A percentile compares a stretch with the other conserved stretches of the same genome.
phyloP scores from a whole-genome alignment of 768 basidiomycete genomes.

The Panellus pusillus region DNA sequence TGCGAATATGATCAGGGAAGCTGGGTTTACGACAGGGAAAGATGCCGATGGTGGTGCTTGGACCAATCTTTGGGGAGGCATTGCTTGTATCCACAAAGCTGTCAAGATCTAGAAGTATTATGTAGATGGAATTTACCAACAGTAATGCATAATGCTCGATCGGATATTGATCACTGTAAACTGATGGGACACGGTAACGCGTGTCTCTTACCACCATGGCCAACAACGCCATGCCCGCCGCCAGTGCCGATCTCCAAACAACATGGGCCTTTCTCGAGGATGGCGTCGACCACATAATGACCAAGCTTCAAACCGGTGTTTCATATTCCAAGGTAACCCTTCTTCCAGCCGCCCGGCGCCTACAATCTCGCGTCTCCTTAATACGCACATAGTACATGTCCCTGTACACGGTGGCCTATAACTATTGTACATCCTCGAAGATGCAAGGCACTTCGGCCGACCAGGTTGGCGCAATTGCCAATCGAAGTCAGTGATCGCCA shows the following conservation, averaged over 20 bases:
- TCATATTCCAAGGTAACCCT: slow-evolving; percentile 70
- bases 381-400: slow-evolving; percentile 74
- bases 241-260: slow-evolving; percentile 72
- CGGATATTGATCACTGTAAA: neutral
- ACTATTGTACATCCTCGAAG: slow-evolving; percentile 92
- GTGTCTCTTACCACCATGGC: slow-evolving; percentile 30
- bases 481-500: slow-evolving; percentile 61
- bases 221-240: slow-evolving; percentile 56
- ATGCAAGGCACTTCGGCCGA: slow-evolving; percentile 58
- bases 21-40: slow-evolving; percentile 74
- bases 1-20: slow-evolving; percentile 83
- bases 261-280: slow-evolving; percentile 90
- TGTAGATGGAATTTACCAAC: neutral
- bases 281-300: slow-evolving; percentile 90
- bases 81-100: slow-evolving; percentile 82
- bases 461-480: slow-evolving; percentile 49
- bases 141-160: neutral
- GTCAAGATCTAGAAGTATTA: slow-evolving; percentile 61
- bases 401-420: slow-evolving; percentile 90
- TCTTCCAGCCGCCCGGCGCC: neutral
- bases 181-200: slow-evolving; percentile 12
- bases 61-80: slow-evolving; percentile 84
- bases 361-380: neutral
- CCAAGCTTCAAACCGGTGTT: slow-evolving; percentile 83
- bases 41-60: slow-evolving; percentile 83